phyloP scores from a whole-genome alignment of 768 basidiomycete genomes.

The Boletellus ananas region DNA sequence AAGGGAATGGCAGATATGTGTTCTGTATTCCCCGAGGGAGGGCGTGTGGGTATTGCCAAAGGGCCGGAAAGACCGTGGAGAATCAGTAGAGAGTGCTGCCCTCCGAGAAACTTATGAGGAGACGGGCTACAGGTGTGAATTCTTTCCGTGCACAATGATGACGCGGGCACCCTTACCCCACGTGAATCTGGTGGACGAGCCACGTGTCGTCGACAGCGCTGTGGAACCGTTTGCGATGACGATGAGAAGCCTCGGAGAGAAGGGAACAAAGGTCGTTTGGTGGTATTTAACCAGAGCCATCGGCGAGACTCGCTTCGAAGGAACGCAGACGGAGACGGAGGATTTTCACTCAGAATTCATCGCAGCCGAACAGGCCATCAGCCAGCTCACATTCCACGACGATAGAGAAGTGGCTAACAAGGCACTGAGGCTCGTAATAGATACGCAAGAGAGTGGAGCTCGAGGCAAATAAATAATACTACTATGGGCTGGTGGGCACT shows the following conservation, averaged over 20 bases:
- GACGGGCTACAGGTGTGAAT: constrained; percentile 54
- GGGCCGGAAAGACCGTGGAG: constrained; percentile 57
- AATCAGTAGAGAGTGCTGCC: constrained; percentile 50
- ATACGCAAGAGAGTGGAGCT: neutral
- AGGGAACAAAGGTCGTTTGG: constrained; percentile 44
- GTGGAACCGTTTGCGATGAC: constrained; percentile 38
- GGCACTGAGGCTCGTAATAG: constrained; percentile 36
- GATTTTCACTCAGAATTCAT: constrained; percentile 39
- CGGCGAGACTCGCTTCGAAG: neutral
- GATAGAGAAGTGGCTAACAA: constrained; percentile 36
- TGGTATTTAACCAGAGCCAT: neutral
- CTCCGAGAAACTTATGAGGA: constrained; percentile 64
- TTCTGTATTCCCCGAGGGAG: constrained; percentile 11
- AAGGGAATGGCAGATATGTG: constrained; percentile 11
- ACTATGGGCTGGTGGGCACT: too few relatives aligned
- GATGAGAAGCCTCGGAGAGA: constrained; percentile 21
- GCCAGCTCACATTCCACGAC: constrained; percentile 34
- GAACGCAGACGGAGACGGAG: constrained; percentile 35
- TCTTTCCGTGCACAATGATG: constrained; percentile 47
- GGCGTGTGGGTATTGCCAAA: constrained; percentile 48
- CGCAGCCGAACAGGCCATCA: constrained; percentile 31
- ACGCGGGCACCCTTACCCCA: constrained; percentile 54
- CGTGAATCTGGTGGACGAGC: constrained; percentile 31
- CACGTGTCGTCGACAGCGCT: constrained; percentile 12
- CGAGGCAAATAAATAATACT: too few relatives aligned